A percentile compares a stretch with the other conserved stretches of the same genome.
These are phyloP conservation scores for Pezicula carpinea DNA, from an alignment of 2,329 filamentous ascomycete genomes.

Conservation along the genomic window DNA sequence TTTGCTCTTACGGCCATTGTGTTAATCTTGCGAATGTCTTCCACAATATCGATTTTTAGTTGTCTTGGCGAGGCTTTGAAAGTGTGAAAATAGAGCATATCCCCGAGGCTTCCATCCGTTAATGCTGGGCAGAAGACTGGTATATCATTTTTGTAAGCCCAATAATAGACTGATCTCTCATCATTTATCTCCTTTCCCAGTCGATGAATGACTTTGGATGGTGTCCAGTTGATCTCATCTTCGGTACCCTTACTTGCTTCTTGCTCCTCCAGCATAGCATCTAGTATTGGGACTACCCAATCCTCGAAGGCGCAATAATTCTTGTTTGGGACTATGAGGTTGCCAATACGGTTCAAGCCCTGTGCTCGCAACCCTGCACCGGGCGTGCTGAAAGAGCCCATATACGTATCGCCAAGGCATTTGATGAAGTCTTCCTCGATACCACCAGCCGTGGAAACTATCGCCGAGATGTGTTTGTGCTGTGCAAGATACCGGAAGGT, in stretches of 20 bases:
- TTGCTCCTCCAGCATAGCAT: constrained; percentile 90
- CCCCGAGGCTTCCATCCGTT: constrained; percentile 90
- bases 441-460: constrained; percentile 93
- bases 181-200: constrained; percentile 93
- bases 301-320: constrained; percentile 99
- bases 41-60: constrained; percentile 83
- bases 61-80: constrained; percentile 82
- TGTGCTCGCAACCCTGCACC: constrained; percentile 76
- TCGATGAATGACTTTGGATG: constrained; percentile 83
- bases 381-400: constrained; percentile 75
- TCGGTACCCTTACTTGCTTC: constrained; percentile 69
- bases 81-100: constrained; percentile 99
- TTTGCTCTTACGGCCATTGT: constrained; percentile 84
- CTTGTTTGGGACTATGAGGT: constrained; percentile 90
- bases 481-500: constrained; percentile 89
- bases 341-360: constrained; percentile 93
- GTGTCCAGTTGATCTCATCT: constrained; percentile 81
- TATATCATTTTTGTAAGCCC: constrained; percentile 95
- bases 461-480: constrained; percentile 85
- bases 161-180: constrained; percentile 89
- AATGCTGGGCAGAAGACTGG: constrained; percentile 95
- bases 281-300: constrained; percentile 94
- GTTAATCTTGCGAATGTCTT: constrained; percentile 91
- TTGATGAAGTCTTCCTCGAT: constrained; percentile 99
- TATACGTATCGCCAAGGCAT: constrained; percentile 89